Percentiles rank a stretch among this genome's conserved stretches.
Evolutionary conservation across 768 basidiomycete species (phyloP).

Genomic region (Auricularia sp.): DNA sequence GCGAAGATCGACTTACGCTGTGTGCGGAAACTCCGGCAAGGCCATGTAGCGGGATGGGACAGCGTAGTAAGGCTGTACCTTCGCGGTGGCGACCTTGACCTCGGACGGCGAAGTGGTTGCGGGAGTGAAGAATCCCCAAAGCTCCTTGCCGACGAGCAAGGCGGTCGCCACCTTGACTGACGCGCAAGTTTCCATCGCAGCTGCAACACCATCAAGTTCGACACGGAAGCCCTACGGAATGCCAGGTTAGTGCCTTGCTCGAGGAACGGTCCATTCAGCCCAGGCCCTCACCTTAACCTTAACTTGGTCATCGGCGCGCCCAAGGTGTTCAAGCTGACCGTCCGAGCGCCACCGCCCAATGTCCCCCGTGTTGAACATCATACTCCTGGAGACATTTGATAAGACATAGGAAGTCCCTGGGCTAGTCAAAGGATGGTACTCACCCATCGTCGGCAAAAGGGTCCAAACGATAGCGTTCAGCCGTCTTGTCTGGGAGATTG

Average conservation of each 20-base stretch:
- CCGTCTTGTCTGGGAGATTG: conserved; percentile 15
- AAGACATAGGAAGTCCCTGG: not conserved
- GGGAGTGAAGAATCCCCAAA: conserved; percentile 15
- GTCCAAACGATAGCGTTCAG: conserved; percentile 11
- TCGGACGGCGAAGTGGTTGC: not conserved
- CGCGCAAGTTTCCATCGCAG: conserved; percentile 9
- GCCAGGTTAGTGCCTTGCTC: not conserved
- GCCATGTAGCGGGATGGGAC: conserved; percentile 12
- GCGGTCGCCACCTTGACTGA: conserved; percentile 10
- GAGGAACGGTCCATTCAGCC: not conserved
- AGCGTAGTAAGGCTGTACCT: conserved; percentile 13
- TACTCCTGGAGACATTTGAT: not conserved
- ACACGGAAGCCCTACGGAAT: conserved; percentile 11
- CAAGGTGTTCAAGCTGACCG: conserved; percentile 14
- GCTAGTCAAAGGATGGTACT: not conserved
- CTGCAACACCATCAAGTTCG: conserved; percentile 16
- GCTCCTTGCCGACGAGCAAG: conserved; percentile 10
- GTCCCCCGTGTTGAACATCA: conserved; percentile 19
- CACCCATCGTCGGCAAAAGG: conserved; percentile 10
- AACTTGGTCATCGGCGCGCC: conserved; percentile 16
- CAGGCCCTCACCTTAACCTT: conserved; percentile 10
- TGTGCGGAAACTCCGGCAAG: conserved; percentile 10
- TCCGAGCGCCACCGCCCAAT: conserved; percentile 14
- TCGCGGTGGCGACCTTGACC: conserved; percentile 5
- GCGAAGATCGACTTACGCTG: not conserved